Base-by-base conservation (phyloP, 495 filamentous ascomycete species). In the Aspergillus baeticus region DNA sequence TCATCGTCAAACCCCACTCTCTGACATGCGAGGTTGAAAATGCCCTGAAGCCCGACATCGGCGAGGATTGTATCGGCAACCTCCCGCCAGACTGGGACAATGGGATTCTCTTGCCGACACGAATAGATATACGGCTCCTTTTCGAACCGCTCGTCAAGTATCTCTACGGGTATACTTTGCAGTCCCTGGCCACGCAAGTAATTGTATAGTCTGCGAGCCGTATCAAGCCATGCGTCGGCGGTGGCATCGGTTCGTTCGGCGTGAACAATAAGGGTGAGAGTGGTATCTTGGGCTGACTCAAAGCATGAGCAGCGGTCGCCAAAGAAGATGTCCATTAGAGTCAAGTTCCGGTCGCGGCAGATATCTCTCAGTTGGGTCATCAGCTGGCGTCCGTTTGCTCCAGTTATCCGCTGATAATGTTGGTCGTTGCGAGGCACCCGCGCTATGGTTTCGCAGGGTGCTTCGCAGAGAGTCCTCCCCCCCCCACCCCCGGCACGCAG, bases 401-500 rank as follows among this genome's bases (percentile, higher is more conserved):
- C 37, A 29, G 36, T n/a, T 8, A 13, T 2, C 18, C 7, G 2
- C 5, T 14, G 15, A 6, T 46, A 22, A 29, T 20, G 43, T 7
- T 1, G 43, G n/a, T 46, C 15, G 17, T 46, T n/a, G 3, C 10
- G 3, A 5, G 43, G 23, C 1, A 22, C 15, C 1, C 1, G 6
- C 10, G 15, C n/a, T 26, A 18, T 38, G 14, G 15, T 53, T 14
- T 42, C 1, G 13, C 50, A 53, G 3, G 50, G 50, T 2, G 33
- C 11, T 17, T 53, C 50, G n/a, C 29, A 36, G 33, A 53, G 34
- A n/a, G 21, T 14, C 11, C 35, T 31, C 0, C 53, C 54, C 6
- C 55, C 55, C 11, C 35, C 31, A 1, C 53, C 54, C 6, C 55
- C 55, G 4, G 55, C 55, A 6, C 55, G 13, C 8, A 57, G 47